Evolutionary conservation across 768 basidiomycete species (phyloP).

Genomic region (Termitomyces sp.): DNA sequence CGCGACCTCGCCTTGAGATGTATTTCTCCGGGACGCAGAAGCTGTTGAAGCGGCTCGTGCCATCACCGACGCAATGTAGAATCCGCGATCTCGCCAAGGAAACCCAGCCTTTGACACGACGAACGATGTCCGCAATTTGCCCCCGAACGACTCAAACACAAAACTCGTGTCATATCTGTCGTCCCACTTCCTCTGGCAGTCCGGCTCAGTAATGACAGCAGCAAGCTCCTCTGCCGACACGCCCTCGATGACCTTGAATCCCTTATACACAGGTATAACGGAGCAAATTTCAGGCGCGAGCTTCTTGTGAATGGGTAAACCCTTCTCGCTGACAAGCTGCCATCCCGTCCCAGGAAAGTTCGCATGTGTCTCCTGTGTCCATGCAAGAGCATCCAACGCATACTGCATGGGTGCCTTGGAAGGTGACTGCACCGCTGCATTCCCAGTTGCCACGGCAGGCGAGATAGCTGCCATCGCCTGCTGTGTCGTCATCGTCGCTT

Average conservation of each 20-base stretch:
- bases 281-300: slow-evolving; percentile 73
- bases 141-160: slow-evolving; percentile 73
- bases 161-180: slow-evolving; percentile 70
- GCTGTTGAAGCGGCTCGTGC: slow-evolving; percentile 49
- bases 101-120: slow-evolving; percentile 72
- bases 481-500: slow-evolving; percentile 68
- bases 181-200: slow-evolving; percentile 82
- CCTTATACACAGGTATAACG: slow-evolving; percentile 78
- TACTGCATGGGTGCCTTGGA: slow-evolving; percentile 72
- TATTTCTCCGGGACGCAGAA: slow-evolving; percentile 35
- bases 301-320: slow-evolving; percentile 69
- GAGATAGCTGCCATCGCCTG: slow-evolving; percentile 75
- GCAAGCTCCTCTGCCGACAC: slow-evolving; percentile 90
- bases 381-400: slow-evolving; percentile 76
- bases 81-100: slow-evolving; percentile 87
- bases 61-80: slow-evolving; percentile 71
- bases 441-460: slow-evolving; percentile 40
- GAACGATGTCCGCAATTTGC: slow-evolving; percentile 67
- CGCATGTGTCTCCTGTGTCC: slow-evolving; percentile 68
- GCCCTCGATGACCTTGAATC: slow-evolving; percentile 88
- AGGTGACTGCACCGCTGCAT: slow-evolving; percentile 39
- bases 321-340: slow-evolving; percentile 73
- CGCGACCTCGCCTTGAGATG: slow-evolving; percentile 27
- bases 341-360: slow-evolving; percentile 56
- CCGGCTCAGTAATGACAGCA: slow-evolving; percentile 60